A percentile compares a stretch with the other conserved stretches of the same genome.
These are phyloP conservation scores for Colletotrichum chlorophyti DNA, from an alignment of 2,329 filamentous ascomycete species.

Conservation along the genomic window DNA sequence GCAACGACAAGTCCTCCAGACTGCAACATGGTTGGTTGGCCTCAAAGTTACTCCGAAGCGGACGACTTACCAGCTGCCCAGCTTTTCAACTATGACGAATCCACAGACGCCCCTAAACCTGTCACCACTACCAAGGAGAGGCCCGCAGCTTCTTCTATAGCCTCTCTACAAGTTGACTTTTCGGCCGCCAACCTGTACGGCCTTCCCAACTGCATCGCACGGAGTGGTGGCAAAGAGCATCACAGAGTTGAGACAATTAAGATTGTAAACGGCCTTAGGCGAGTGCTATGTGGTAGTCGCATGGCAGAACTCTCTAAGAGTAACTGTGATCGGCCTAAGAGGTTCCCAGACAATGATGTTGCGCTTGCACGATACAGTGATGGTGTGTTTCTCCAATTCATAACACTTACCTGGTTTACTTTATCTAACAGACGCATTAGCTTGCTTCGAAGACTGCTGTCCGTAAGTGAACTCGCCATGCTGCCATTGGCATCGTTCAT, in stretches of 20 bases:
- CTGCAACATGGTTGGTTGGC: constrained; percentile 1
- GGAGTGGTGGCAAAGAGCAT: background rate
- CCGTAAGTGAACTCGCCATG: constrained; percentile 16
- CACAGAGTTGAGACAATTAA: constrained; percentile 1
- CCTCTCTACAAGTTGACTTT: background rate
- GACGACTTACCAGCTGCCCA: background rate
- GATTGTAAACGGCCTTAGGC: constrained; percentile 17
- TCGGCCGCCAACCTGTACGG: constrained; percentile 16
- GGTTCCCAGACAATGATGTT: background rate
- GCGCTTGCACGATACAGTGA: constrained; percentile 9
- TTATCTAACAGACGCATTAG: background rate
- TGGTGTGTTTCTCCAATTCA: background rate
- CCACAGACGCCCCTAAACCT: background rate
- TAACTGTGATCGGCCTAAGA: background rate
- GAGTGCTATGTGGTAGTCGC: background rate
- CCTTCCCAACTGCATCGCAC: background rate
- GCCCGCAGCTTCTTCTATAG: background rate
- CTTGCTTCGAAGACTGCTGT: constrained; percentile 17
- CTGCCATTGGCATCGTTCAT: background rate
- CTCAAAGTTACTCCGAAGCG: no score
- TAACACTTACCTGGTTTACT: no score
- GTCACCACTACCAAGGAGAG: background rate
- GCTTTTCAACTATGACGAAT: background rate
- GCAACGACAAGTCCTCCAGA: constrained; percentile 12
- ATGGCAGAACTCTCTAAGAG: background rate